These are phyloP conservation scores for Chlamydomonas eustigma DNA, from an alignment of 139 green algal genomes.

Conservation along the genomic window DNA sequence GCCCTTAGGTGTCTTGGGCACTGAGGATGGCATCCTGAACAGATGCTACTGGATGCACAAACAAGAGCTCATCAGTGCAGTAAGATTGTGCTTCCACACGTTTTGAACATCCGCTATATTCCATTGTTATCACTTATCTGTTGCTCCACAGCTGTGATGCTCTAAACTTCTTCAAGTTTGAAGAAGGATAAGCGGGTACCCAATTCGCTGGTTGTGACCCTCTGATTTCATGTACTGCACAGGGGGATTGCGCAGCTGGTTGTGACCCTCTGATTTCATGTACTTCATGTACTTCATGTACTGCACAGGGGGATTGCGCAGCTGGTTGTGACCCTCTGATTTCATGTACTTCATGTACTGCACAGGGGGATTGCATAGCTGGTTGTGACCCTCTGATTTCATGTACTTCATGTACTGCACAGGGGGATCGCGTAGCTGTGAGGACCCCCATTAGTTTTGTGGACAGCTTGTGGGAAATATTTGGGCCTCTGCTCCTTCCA, in stretches of 20 bases:
- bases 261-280: too few species aligned
- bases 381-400: conserved; percentile 16
- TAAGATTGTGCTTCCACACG: neutral
- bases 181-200: too few species aligned
- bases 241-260: too few species aligned
- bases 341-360: too few species aligned
- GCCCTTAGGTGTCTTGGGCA: conserved; percentile 51
- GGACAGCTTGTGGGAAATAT: conserved; percentile 22
- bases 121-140: neutral
- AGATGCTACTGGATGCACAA: conserved; percentile 52
- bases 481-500: neutral
- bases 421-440: conserved; percentile 19
- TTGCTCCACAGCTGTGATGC: too few species aligned
- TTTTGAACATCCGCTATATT: neutral
- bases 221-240: too few species aligned
- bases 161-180: too few species aligned
- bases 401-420: conserved; percentile 4
- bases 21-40: conserved; percentile 47
- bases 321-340: too few species aligned
- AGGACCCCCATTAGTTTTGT: conserved; percentile 27
- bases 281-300: too few species aligned
- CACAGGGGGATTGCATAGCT: conserved; percentile 21
- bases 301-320: too few species aligned
- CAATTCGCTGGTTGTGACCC: conserved; percentile 10
- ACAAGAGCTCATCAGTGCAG: neutral